phyloP scores from a whole-genome alignment of 805 yeast species.

The Cyberlindnera mississippiensis region DNA sequence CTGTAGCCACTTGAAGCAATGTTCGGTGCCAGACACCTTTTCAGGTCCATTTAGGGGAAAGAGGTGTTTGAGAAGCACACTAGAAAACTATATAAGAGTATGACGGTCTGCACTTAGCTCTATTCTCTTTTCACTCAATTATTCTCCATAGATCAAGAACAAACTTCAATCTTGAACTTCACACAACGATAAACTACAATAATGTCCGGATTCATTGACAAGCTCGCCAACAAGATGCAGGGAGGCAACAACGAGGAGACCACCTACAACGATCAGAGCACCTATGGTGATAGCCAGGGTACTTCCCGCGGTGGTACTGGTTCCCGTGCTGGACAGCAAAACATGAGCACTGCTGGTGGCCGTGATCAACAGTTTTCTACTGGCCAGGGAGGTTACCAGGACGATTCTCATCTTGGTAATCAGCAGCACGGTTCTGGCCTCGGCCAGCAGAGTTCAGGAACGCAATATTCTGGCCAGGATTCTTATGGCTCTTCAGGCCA shows the following conservation, averaged over 20 bases:
- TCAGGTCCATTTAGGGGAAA: too few species aligned
- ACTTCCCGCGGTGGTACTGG: conserved; percentile 1
- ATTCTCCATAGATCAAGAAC: neutral
- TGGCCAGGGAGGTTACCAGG: conserved; percentile 1
- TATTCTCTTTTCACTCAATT: neutral
- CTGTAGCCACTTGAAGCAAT: too few species aligned
- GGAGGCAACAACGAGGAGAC: conserved; percentile 13
- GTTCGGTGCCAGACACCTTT: too few species aligned
- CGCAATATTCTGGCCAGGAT: too few species aligned
- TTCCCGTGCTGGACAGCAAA: conserved; percentile 19
- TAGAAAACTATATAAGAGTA: too few species aligned
- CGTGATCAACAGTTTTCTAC: conserved; percentile 22
- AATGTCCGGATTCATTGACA: conserved; percentile 29
- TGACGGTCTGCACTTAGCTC: too few species aligned
- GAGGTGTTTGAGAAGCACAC: too few species aligned
- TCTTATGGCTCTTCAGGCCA: too few species aligned
- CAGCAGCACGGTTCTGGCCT: neutral
- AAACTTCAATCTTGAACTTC: neutral
- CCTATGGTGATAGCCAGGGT: conserved; percentile 1
- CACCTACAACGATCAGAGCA: conserved; percentile 2
- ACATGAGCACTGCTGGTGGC: conserved; percentile 12
- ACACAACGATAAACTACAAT: neutral
- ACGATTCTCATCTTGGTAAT: neutral
- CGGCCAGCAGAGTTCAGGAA: too few species aligned
- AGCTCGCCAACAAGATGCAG: conserved; percentile 25